These are phyloP conservation scores for Botrytis paeoniae DNA, from an alignment of 2,329 filamentous ascomycete genomes.

Conservation along the genomic window DNA sequence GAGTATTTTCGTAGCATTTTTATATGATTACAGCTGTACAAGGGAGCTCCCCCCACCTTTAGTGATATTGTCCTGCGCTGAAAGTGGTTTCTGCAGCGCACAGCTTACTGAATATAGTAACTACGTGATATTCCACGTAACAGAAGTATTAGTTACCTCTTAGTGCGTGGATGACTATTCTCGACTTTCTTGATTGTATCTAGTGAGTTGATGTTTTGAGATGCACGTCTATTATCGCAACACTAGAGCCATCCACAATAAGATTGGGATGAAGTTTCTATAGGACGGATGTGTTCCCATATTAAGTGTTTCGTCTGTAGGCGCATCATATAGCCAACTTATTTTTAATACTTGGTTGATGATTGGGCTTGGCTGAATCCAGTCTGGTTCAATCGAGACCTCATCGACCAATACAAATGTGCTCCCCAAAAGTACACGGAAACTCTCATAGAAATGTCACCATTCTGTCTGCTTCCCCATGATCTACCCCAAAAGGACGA, in stretches of 20 bases:
- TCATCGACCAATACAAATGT: not conserved
- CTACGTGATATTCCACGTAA: not conserved
- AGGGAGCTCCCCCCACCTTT: not conserved
- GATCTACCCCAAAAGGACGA: not conserved
- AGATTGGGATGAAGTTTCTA: not conserved
- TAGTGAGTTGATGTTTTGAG: not conserved
- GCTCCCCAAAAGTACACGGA: not conserved
- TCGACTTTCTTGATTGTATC: not conserved
- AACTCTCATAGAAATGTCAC: not conserved
- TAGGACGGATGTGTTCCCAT: not conserved
- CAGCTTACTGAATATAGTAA: not conserved
- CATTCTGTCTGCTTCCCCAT: not conserved
- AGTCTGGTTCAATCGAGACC: no score
- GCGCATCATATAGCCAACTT: not conserved
- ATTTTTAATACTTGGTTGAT: not conserved
- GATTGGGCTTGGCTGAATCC: not conserved
- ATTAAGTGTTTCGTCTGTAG: not conserved
- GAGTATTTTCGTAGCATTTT: not conserved
- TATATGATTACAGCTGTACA: not conserved
- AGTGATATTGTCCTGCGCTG: not conserved
- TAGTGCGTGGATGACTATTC: not conserved
- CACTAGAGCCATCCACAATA: not conserved
- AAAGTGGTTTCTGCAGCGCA: not conserved
- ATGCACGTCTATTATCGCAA: not conserved
- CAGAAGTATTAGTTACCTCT: not conserved